Percentiles rank a stretch among this genome's conserved stretches.
These are phyloP conservation scores for Xerocomellus chrysenteron DNA, from an alignment of 768 basidiomycete species.

Conservation along the genomic window DNA sequence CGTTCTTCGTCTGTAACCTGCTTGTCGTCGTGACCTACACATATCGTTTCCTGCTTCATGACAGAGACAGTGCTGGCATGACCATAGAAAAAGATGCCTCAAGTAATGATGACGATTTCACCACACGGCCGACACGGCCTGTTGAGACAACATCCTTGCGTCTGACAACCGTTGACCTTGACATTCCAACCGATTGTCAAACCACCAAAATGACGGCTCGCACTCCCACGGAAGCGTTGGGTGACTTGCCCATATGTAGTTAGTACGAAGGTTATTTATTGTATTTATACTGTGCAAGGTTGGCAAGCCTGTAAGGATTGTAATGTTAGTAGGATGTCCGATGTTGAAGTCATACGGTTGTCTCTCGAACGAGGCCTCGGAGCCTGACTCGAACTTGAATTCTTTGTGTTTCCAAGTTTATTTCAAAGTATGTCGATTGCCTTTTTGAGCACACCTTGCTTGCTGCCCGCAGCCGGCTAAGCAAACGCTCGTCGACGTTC, in stretches of 20 bases:
- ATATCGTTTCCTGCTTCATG: conserved; percentile 11
- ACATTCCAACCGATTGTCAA: background rate
- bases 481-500: background rate
- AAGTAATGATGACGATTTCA: conserved; percentile 14
- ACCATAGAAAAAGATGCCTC: background rate
- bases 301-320: background rate
- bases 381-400: too few relatives aligned
- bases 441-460: background rate
- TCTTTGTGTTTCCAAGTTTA: too few relatives aligned
- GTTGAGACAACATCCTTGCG: background rate
- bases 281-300: background rate
- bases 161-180: conserved; percentile 13
- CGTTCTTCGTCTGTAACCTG: conserved; percentile 22
- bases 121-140: background rate
- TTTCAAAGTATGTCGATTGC: background rate
- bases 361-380: too few relatives aligned
- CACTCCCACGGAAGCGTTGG: background rate
- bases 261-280: background rate
- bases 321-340: background rate
- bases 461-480: background rate
- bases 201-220: background rate
- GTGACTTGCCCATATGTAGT: background rate
- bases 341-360: too few relatives aligned
- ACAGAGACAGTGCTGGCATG: background rate
- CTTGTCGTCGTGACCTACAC: conserved; percentile 22